Conservation (phyloP, 208 protist genomes). For the Novymonas esmeraldas region DNA sequence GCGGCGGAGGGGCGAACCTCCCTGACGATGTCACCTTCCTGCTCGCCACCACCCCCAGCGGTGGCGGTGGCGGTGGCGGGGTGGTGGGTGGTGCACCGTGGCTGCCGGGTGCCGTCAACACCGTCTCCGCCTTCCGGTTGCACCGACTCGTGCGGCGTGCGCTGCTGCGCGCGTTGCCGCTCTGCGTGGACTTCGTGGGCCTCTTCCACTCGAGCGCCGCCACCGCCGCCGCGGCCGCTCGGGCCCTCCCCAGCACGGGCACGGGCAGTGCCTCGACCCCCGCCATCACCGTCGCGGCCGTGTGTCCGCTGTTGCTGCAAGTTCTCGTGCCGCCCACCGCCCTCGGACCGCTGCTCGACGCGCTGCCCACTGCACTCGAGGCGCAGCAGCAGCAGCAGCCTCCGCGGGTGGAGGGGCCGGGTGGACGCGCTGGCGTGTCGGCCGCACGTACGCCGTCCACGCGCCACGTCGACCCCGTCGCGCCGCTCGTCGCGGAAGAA, state of each 20-base stretch:
- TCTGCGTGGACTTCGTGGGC: conserved; percentile 34
- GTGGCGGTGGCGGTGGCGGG: background rate
- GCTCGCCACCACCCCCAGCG: conserved; percentile 4
- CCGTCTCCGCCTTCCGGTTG: conserved; percentile 42
- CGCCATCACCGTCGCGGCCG: conserved; percentile 5
- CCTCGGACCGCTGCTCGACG: conserved; percentile 28
- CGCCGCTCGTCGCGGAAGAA: conserved; percentile 24
- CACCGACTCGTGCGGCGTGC: conserved; percentile 48
- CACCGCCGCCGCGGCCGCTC: background rate
- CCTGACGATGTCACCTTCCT: conserved; percentile 30
- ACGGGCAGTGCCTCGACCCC: background rate
- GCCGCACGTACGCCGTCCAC: background rate
- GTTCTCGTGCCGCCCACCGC: conserved; percentile 38
- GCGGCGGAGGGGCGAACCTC: background rate
- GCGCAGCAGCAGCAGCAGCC: conserved; percentile 8
- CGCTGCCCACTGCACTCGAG: conserved; percentile 6
- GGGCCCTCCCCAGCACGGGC: background rate
- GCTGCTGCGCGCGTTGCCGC: conserved; percentile 49
- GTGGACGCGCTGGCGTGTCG: background rate
- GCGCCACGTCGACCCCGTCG: conserved; percentile 4
- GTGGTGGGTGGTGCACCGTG: conserved; percentile 8
- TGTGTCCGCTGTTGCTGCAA: conserved; percentile 44
- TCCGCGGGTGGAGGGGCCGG: background rate
- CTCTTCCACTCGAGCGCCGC: conserved; percentile 6
- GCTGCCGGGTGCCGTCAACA: conserved; percentile 33